Evolutionary conservation across 1,139 yeast species (phyloP).

Genomic region (Meyerozyma smithsonii): DNA sequence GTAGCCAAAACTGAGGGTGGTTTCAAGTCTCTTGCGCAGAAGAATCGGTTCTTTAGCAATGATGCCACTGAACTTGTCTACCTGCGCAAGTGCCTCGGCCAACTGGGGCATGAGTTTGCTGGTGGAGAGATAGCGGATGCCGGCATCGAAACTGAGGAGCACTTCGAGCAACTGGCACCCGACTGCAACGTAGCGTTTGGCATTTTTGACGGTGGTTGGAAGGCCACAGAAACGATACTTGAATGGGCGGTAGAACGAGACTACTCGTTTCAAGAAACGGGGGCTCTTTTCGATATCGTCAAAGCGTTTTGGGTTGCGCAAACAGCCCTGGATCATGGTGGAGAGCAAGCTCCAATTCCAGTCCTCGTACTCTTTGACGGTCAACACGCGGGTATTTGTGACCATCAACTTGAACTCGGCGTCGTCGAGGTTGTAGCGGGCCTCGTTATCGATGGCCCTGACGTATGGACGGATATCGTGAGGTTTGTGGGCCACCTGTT

Average conservation of each 20-base stretch:
- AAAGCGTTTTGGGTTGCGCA: slow-evolving; percentile 62
- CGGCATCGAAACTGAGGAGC: slow-evolving; percentile 58
- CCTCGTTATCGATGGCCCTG: background rate
- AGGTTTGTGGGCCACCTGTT: slow-evolving; percentile 19
- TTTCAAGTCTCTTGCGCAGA: slow-evolving; percentile 52
- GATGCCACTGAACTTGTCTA: slow-evolving; percentile 76
- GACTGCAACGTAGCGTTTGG: slow-evolving; percentile 55
- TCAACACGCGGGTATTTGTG: slow-evolving; percentile 62
- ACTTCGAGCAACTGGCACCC: slow-evolving; percentile 73
- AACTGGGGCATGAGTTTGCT: slow-evolving; percentile 81
- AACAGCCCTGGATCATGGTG: slow-evolving; percentile 74
- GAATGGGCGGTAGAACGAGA: slow-evolving; percentile 89
- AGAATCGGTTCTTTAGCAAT: slow-evolving; percentile 71
- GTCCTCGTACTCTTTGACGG: slow-evolving; percentile 71
- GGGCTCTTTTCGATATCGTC: slow-evolving; percentile 78
- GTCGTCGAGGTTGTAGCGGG: slow-evolving; percentile 53
- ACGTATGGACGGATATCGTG: slow-evolving; percentile 21
- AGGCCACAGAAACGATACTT: slow-evolving; percentile 74
- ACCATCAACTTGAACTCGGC: slow-evolving; percentile 63
- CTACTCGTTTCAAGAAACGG: slow-evolving; percentile 75
- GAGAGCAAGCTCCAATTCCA: slow-evolving; percentile 86
- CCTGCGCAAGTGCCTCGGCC: slow-evolving; percentile 82
- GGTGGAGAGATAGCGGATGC: slow-evolving; percentile 61
- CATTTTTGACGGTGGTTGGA: slow-evolving; percentile 32
- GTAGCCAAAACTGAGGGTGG: slow-evolving; percentile 72